Evolutionary conservation across 306 rosid species (phyloP), one percentile per base, ranked within the genome.

Genomic region (Vigna trinervia): DNA sequence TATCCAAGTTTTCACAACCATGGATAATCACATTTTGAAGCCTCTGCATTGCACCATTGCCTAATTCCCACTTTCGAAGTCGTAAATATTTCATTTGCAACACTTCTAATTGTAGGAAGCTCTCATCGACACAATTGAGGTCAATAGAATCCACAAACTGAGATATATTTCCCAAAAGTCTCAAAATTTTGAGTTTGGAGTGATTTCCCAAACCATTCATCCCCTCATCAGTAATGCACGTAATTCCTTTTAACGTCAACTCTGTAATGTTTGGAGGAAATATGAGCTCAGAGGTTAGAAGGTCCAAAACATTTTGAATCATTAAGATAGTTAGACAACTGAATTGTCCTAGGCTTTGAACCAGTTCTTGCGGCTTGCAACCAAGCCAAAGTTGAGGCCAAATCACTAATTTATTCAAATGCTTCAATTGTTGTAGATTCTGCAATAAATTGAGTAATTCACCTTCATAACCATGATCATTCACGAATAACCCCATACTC

Each of bases 171-270:
- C 38, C 38, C 38, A 34, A 34, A 34, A 34, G 38, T 34, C 1
- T 46, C 76, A 82, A 52, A n/a, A 58, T 6, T 47, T 8, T 34
- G 39, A 82, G 80, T 51, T 66, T 38, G n/a, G 83, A 43, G 28
- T 56, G 80, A 14, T 34, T 56, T 26, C 75, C 82, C 56, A 82
- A 50, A 9, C 67, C 57, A 2, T 22, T 8, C n/a, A 66, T 13
- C 5, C 50, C 66, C 0, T 26, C 54, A 0, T 60, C 19, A 26
- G 6, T 54, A 39, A 72, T 8, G 17, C 4, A 20, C 2, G 0
- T 3, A 8, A 65, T 9, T 4, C 6, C 7, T 4, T 0, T 0
- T 15, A 81, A 17, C 0, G 56, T 46, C 66, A 80, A 19, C 56
- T 74, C 47, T 2, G 28, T 65, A 46, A 74, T 4, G 45, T 12